Evolutionary conservation across 768 basidiomycete genomes (phyloP).

Genomic region (Plicaturopsis crispa): DNA sequence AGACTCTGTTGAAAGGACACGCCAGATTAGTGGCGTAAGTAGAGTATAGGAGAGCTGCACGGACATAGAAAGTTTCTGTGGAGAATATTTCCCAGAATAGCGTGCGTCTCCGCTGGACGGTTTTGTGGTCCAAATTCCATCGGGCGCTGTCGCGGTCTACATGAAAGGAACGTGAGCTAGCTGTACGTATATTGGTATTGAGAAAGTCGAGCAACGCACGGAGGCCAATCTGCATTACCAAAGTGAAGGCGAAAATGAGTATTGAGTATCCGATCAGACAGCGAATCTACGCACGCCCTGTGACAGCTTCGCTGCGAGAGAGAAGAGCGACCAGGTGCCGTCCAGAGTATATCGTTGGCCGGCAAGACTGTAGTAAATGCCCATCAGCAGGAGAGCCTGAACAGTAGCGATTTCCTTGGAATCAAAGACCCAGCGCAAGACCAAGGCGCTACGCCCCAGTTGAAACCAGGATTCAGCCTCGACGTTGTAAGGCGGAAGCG

Average conservation of each 20-base stretch:
- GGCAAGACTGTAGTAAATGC: slow-evolving; percentile 33
- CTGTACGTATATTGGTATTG: neutral
- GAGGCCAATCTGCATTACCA: slow-evolving; percentile 50
- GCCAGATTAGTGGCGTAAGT: too few species aligned
- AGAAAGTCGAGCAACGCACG: too few species aligned
- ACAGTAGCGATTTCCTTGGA: slow-evolving; percentile 46
- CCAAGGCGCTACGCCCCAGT: slow-evolving; percentile 35
- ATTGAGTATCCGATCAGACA: too few species aligned
- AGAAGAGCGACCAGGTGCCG: slow-evolving; percentile 41
- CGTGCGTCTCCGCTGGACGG: slow-evolving; percentile 50
- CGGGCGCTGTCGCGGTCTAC: slow-evolving; percentile 66
- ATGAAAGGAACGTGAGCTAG: too few species aligned
- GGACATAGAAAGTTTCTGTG: slow-evolving; percentile 39
- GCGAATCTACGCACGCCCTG: slow-evolving; percentile 50
- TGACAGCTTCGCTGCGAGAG: slow-evolving; percentile 48
- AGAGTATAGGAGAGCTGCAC: slow-evolving; percentile 42
- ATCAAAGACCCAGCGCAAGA: slow-evolving; percentile 41
- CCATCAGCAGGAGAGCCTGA: slow-evolving; percentile 41
- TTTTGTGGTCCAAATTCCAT: slow-evolving; percentile 56
- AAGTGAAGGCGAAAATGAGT: too few species aligned
- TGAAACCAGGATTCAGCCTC: slow-evolving; percentile 42
- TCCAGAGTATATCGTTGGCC: slow-evolving; percentile 18
- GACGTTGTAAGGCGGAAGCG: slow-evolving; percentile 41
- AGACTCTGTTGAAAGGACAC: slow-evolving; percentile 40
- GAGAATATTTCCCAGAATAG: slow-evolving; percentile 68